phyloP scores from a whole-genome alignment of 768 basidiomycete genomes.

The Mycena indigotica region DNA sequence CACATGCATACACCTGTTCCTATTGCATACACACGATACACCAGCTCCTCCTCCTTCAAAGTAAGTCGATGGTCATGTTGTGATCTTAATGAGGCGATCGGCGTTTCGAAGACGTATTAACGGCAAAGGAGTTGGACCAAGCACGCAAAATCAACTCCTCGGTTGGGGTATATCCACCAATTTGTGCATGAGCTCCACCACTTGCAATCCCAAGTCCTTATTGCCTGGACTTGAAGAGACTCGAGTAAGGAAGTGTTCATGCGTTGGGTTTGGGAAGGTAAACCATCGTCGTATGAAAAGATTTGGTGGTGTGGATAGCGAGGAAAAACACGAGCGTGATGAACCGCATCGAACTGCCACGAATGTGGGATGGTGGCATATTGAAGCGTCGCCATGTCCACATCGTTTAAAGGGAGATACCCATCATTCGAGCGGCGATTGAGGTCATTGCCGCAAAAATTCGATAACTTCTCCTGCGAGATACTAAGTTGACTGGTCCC shows the following conservation, averaged over 20 bases:
- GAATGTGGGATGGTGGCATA: slow-evolving; percentile 7
- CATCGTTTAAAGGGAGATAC: not conserved
- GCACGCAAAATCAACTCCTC: slow-evolving; percentile 71
- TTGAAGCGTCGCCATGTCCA: not conserved
- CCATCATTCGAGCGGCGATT: too few species aligned
- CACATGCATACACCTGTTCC: too few species aligned
- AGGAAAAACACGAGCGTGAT: slow-evolving; percentile 41
- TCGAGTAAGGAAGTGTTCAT: slow-evolving; percentile 36
- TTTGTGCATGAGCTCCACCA: slow-evolving; percentile 33
- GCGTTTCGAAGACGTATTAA: slow-evolving; percentile 25
- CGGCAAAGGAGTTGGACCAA: slow-evolving; percentile 37
- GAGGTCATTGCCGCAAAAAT: slow-evolving; percentile 68
- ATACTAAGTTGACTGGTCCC: slow-evolving; percentile 71
- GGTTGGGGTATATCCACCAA: slow-evolving; percentile 64
- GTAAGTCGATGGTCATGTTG: too few species aligned
- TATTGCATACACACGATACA: too few species aligned
- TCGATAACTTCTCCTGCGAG: slow-evolving; percentile 76
- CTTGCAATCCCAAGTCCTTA: slow-evolving; percentile 9
- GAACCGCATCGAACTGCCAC: slow-evolving; percentile 37
- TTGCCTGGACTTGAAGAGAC: slow-evolving; percentile 31
- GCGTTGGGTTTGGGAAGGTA: slow-evolving; percentile 35
- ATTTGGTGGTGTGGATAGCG: too few species aligned
- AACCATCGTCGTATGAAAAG: too few species aligned
- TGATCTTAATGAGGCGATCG: slow-evolving; percentile 41
- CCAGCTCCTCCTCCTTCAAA: too few species aligned